Evolutionary conservation across 495 filamentous ascomycete species (phyloP).

Genomic region (Usnea hakonensis): DNA sequence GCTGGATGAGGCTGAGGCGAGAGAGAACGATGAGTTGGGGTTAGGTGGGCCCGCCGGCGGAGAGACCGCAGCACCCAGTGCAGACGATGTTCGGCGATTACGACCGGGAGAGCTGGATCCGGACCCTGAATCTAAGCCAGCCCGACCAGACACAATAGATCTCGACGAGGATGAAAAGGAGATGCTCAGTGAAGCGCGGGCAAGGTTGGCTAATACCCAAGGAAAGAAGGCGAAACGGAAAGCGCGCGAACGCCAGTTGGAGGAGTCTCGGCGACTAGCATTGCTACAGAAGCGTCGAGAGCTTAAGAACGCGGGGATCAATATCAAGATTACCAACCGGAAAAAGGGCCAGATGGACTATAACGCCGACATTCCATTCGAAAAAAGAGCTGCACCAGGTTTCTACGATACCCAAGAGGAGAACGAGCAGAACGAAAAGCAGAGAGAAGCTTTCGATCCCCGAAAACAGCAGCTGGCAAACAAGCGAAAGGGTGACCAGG

Average conservation of each 20-base stretch:
- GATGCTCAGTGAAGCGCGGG: slow-evolving; percentile 96
- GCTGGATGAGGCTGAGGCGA: slow-evolving; percentile 88
- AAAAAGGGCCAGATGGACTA: slow-evolving; percentile 99
- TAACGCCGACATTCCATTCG: slow-evolving; percentile 96
- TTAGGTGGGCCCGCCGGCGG: slow-evolving; percentile 80
- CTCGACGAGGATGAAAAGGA: slow-evolving; percentile 99
- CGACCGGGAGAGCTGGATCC: slow-evolving; percentile 90
- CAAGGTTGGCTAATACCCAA: slow-evolving; percentile 92
- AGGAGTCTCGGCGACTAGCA: slow-evolving; percentile 84
- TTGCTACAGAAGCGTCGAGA: slow-evolving; percentile 91
- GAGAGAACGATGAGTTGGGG: slow-evolving; percentile 75
- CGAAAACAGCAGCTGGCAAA: slow-evolving; percentile 92
- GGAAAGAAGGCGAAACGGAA: slow-evolving; percentile 99
- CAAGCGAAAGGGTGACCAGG: slow-evolving; percentile 87
- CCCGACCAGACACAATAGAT: slow-evolving; percentile 95
- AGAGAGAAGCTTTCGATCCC: slow-evolving; percentile 84
- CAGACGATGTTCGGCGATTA: slow-evolving; percentile 85
- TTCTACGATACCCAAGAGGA: slow-evolving; percentile 93
- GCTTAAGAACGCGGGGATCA: slow-evolving; percentile 95
- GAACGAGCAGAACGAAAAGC: slow-evolving; percentile 68
- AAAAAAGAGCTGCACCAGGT: slow-evolving; percentile 80
- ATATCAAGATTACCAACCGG: slow-evolving; percentile 87
- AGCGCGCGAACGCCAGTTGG: slow-evolving; percentile 88
- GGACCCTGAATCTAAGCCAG: slow-evolving; percentile 92
- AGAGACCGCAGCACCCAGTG: slow-evolving; percentile 79